Evolutionary conservation across 352 stramenopile genomes (phyloP).

Genomic region (Blastocystis sp.): DNA sequence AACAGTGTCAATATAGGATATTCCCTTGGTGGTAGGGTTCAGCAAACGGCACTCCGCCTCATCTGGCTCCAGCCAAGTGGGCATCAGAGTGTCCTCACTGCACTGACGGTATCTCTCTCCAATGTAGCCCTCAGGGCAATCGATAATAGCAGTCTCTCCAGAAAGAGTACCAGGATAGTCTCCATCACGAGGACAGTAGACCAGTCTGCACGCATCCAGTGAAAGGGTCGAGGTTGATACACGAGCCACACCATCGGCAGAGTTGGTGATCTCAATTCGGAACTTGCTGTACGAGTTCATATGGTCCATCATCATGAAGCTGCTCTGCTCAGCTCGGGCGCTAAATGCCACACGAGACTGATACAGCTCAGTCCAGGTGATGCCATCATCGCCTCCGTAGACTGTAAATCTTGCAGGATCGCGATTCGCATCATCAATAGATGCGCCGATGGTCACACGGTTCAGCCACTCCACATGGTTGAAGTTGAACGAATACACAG

Average conservation of each 20-base stretch:
- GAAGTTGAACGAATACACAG: slow-evolving; percentile 45
- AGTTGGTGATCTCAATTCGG: slow-evolving; percentile 7
- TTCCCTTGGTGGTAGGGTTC: slow-evolving; percentile 33
- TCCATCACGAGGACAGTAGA: slow-evolving; percentile 47
- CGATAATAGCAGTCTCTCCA: not conserved
- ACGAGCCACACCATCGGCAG: not conserved
- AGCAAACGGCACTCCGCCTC: slow-evolving; percentile 15
- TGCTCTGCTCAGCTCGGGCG: not conserved
- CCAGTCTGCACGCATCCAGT: slow-evolving; percentile 20
- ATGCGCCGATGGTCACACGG: not conserved
- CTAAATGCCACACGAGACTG: not conserved
- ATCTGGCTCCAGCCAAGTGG: not conserved
- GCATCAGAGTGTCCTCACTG: not conserved
- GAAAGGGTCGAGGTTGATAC: not conserved
- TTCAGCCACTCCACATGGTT: slow-evolving; percentile 59
- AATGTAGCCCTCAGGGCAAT: slow-evolving; percentile 41
- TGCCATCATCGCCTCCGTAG: slow-evolving; percentile 44
- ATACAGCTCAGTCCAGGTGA: slow-evolving; percentile 15
- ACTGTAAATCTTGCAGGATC: slow-evolving; percentile 35
- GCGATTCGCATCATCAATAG: not conserved
- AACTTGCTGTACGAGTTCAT: slow-evolving; percentile 56
- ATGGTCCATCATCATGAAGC: slow-evolving; percentile 58
- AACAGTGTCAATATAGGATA: slow-evolving; percentile 25
- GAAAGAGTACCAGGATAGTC: slow-evolving; percentile 47
- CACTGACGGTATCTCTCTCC: slow-evolving; percentile 45